These are phyloP conservation scores for Celoporthe dispersa DNA, from an alignment of 2,329 filamentous ascomycete species.

Conservation along the genomic window DNA sequence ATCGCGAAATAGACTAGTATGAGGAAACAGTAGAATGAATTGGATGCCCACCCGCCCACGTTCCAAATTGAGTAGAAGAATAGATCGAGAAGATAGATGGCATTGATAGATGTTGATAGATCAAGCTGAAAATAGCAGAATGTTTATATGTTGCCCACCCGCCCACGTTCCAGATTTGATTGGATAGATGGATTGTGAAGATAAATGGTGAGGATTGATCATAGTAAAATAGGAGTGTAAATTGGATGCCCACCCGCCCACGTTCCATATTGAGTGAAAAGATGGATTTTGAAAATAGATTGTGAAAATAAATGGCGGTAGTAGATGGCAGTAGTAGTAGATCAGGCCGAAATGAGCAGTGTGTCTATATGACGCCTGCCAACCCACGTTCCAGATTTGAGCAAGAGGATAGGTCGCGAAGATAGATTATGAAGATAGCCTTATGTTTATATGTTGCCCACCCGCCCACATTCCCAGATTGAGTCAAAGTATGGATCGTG, in stretches of 20 bases:
- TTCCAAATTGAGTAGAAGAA: background rate
- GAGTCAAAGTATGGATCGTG: background rate
- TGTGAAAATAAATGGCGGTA: too few relatives aligned
- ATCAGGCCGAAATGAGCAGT: too few relatives aligned
- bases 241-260: conserved; percentile 2
- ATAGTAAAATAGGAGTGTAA: background rate
- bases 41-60: conserved; percentile 2
- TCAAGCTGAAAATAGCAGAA: background rate
- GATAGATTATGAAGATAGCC: background rate
- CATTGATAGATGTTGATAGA: background rate
- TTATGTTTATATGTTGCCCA: background rate
- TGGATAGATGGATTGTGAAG: background rate
- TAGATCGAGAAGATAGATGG: background rate
- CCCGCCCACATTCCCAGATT: background rate
- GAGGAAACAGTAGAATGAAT: background rate
- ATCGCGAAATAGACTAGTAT: background rate
- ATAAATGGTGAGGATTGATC: background rate
- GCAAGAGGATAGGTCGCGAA: background rate
- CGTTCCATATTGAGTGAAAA: background rate
- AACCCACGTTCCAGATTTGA: too few relatives aligned
- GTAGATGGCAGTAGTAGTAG: background rate
- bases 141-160: background rate
- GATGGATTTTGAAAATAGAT: too few relatives aligned
- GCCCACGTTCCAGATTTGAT: background rate
- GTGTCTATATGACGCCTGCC: too few relatives aligned